Evolutionary conservation across 31 red algal genomes (phyloP).

Genomic region (Endocladia muricata): DNA sequence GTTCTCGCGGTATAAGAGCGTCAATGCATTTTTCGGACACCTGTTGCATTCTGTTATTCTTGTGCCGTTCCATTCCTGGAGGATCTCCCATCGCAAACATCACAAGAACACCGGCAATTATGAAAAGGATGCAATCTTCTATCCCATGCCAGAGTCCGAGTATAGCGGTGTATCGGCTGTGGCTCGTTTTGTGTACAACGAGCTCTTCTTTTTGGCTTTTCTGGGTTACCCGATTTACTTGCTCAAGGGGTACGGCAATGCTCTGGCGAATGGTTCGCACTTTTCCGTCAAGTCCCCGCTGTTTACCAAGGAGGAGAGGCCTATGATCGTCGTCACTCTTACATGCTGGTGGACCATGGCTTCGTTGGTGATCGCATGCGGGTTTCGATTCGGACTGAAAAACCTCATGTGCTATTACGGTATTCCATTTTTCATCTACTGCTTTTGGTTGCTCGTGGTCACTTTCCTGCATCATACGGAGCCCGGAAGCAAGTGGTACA

Average conservation of each 20-base stretch:
- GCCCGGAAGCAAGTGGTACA: slow-evolving; percentile 68
- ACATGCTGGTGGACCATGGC: slow-evolving; percentile 52
- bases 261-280: slow-evolving; percentile 70
- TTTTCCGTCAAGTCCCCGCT: slow-evolving; percentile 59
- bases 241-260: slow-evolving; percentile 56
- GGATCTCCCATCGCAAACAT: slow-evolving; percentile 85
- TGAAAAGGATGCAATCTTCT: slow-evolving; percentile 89
- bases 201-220: slow-evolving; percentile 53
- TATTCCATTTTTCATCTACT: slow-evolving; percentile 68
- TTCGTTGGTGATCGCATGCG: slow-evolving; percentile 25
- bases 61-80: slow-evolving; percentile 89
- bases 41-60: slow-evolving; percentile 79
- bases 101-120: slow-evolving; percentile 87
- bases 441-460: slow-evolving; percentile 68
- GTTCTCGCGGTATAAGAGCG: slow-evolving; percentile 56
- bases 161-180: slow-evolving; percentile 43
- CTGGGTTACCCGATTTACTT: slow-evolving; percentile 82
- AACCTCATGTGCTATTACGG: slow-evolving; percentile 45
- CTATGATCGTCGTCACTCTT: slow-evolving; percentile 33
- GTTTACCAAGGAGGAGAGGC: slow-evolving; percentile 68
- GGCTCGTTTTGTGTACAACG: slow-evolving; percentile 43
- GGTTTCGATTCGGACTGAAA: slow-evolving; percentile 21
- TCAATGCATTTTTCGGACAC: slow-evolving; percentile 77
- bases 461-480: slow-evolving; percentile 89
- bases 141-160: slow-evolving; percentile 71